Evolutionary conservation across 805 yeast species (phyloP).

Genomic region (Cyberlindnera japonica): DNA sequence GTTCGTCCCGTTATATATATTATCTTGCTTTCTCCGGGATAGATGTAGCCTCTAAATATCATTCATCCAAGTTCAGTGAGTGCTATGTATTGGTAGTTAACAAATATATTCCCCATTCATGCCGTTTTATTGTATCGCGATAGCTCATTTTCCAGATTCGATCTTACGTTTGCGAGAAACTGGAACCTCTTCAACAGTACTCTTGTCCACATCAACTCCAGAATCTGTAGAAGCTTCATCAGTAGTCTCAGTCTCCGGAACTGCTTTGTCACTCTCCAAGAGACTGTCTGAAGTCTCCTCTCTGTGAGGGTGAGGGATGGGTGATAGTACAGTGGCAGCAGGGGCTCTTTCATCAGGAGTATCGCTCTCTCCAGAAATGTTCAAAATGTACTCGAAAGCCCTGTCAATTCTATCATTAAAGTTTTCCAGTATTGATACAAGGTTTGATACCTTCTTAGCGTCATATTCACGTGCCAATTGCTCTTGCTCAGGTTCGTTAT

Average conservation of each 20-base stretch:
- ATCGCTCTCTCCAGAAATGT: constrained; percentile 3
- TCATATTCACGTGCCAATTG: constrained; percentile 2
- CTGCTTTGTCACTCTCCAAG: neutral
- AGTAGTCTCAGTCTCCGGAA: neutral
- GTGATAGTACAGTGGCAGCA: neutral
- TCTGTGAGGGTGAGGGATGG: neutral
- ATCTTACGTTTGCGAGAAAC: constrained; percentile 12
- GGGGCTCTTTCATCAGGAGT: neutral
- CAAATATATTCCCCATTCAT: too few species aligned
- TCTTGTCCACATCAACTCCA: neutral
- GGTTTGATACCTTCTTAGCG: constrained; percentile 8
- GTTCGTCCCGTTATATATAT: too few species aligned
- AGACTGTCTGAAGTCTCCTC: neutral
- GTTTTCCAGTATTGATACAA: constrained; percentile 14
- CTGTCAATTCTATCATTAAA: constrained; percentile 16
- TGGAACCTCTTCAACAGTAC: neutral
- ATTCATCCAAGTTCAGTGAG: neutral
- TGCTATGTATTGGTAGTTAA: neutral
- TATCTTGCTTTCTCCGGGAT: too few species aligned
- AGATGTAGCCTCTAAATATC: neutral
- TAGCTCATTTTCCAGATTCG: neutral
- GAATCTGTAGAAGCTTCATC: neutral
- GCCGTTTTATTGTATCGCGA: neutral
- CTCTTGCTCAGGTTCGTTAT: constrained; percentile 11
- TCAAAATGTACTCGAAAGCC: constrained; percentile 6